Percentiles rank a stretch among this genome's conserved stretches.
phyloP scores from a whole-genome alignment of 108 stramenopile species.

The Nitzschia sp. region DNA sequence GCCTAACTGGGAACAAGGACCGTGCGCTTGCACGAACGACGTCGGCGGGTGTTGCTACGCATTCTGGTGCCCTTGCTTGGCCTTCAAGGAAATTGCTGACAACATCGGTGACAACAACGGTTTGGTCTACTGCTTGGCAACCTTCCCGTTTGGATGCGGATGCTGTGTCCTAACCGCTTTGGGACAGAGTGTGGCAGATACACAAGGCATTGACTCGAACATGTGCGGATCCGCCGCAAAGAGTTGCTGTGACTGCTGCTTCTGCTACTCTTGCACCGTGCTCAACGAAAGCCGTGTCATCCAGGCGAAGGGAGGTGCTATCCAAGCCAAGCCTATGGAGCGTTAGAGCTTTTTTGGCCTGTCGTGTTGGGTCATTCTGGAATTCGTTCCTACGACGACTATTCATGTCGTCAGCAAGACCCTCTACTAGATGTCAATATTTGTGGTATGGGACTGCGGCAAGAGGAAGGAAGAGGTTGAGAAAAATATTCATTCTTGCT shows the following conservation, averaged over 20 bases:
- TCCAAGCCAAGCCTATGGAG: too few species aligned
- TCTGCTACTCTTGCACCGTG: neutral
- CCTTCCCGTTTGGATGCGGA: neutral
- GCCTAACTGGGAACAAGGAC: neutral
- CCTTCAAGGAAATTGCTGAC: neutral
- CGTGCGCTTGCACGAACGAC: neutral
- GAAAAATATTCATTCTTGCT: too few species aligned
- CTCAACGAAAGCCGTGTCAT: neutral
- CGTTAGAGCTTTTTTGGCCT: too few species aligned
- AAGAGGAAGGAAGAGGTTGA: too few species aligned
- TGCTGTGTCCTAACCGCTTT: neutral
- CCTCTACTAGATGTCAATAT: too few species aligned
- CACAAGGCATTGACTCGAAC: neutral
- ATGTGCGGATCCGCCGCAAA: neutral
- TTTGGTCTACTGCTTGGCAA: neutral
- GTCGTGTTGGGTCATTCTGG: too few species aligned
- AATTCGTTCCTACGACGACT: too few species aligned
- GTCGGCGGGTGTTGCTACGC: neutral
- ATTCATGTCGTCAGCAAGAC: too few species aligned
- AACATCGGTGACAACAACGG: neutral
- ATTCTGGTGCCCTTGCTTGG: neutral
- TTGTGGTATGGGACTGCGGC: too few species aligned
- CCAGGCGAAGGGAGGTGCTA: too few species aligned
- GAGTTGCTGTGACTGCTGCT: neutral
- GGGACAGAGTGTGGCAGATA: neutral